Conservation (phyloP, 371 early-diverging fungal genomes). For the Mortierella sp. region DNA sequence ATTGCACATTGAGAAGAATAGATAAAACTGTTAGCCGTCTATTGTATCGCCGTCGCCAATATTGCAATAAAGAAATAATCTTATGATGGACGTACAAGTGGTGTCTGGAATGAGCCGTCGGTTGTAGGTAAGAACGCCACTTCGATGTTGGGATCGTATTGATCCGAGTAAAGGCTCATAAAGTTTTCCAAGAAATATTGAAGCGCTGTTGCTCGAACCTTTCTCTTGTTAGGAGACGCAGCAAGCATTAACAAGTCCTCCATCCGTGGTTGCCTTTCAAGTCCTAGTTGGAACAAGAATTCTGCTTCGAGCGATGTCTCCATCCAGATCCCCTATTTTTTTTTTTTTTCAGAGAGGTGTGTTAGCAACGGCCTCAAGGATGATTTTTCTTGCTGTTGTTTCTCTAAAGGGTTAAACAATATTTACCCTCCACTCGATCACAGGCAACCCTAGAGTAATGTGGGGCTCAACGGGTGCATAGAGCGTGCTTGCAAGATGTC, state of each 20-base stretch:
- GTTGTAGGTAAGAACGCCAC: conserved; percentile 75
- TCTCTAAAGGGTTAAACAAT: conserved; percentile 54
- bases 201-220: conserved; percentile 63
- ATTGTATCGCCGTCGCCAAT: too few relatives aligned
- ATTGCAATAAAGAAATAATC: too few relatives aligned
- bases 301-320: conserved; percentile 63
- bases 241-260: conserved; percentile 64
- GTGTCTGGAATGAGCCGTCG: conserved; percentile 58
- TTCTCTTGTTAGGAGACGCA: conserved; percentile 54
- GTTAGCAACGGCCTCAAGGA: neutral
- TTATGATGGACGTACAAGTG: too few relatives aligned
- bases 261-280: conserved; percentile 67
- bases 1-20: neutral
- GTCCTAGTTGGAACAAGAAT: conserved; percentile 74
- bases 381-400: conserved; percentile 56
- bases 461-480: conserved; percentile 78
- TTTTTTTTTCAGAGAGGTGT: neutral
- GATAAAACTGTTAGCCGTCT: too few relatives aligned
- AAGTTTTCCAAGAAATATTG: conserved; percentile 79
- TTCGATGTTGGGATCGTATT: conserved; percentile 61
- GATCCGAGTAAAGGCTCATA: conserved; percentile 60
- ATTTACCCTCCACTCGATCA: conserved; percentile 74
- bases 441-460: conserved; percentile 69
- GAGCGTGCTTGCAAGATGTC: conserved; percentile 78
- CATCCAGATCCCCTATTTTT: conserved; percentile 56